These are phyloP conservation scores for Nannizziopsis barbatae DNA, from an alignment of 2,329 filamentous ascomycete genomes.

Conservation along the genomic window DNA sequence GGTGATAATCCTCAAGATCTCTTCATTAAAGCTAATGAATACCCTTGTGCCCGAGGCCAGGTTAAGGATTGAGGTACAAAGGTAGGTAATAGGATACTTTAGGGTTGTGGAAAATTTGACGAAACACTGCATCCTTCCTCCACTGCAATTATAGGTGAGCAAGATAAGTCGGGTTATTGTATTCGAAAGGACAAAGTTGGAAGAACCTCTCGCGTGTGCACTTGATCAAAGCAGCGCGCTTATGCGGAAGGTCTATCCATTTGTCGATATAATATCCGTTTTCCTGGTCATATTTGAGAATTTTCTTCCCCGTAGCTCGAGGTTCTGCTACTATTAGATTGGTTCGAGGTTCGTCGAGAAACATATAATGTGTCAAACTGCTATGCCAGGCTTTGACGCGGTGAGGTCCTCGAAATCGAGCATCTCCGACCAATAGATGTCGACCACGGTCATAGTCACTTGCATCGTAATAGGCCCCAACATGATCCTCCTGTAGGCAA, in stretches of 20 bases:
- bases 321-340: conserved; percentile 52
- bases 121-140: no score
- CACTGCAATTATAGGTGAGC: no score
- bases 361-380: conserved; percentile 48
- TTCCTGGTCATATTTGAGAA: conserved; percentile 63
- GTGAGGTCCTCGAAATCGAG: conserved; percentile 44
- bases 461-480: conserved; percentile 48
- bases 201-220: conserved; percentile 59
- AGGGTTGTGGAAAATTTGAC: no score
- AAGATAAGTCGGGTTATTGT: not conserved
- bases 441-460: conserved; percentile 49
- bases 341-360: conserved; percentile 48
- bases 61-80: no score
- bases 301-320: conserved; percentile 56
- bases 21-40: no score
- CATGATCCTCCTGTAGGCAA: conserved; percentile 43
- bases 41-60: no score
- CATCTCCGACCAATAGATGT: conserved; percentile 49
- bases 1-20: no score
- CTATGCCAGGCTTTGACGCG: conserved; percentile 50
- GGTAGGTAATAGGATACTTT: no score
- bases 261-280: conserved; percentile 63
- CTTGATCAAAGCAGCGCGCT: conserved; percentile 56
- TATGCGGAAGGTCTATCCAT: conserved; percentile 60
- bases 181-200: conserved; percentile 42